phyloP scores from a whole-genome alignment of 2,329 filamentous ascomycete genomes.

The Lithohypha guttulata region DNA sequence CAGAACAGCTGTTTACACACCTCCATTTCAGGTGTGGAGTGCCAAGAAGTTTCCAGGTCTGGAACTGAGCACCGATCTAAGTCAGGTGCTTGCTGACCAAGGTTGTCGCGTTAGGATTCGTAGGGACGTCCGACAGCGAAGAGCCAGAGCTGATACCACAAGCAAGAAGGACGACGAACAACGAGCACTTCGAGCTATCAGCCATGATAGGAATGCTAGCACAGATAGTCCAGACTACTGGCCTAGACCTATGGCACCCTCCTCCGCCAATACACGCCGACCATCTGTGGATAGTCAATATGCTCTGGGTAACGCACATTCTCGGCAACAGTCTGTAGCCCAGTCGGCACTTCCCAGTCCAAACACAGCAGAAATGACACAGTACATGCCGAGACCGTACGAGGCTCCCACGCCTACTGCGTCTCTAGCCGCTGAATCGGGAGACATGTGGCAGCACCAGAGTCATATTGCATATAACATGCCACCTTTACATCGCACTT shows the following conservation, averaged over 20 bases:
- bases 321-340: background rate
- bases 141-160: constrained; percentile 28
- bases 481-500: too few relatives aligned
- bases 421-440: too few relatives aligned
- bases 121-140: constrained; percentile 84
- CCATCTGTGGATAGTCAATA: constrained; percentile 15
- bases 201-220: constrained; percentile 14
- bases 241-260: background rate
- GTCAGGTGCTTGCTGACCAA: constrained; percentile 87
- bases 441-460: too few relatives aligned
- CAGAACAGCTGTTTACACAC: constrained; percentile 80
- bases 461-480: too few relatives aligned
- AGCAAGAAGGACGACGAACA: constrained; percentile 14
- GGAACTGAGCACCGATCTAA: constrained; percentile 77
- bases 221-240: constrained; percentile 11
- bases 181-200: constrained; percentile 16
- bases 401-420: background rate
- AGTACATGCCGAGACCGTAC: too few relatives aligned
- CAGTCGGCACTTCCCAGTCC: constrained; percentile 1
- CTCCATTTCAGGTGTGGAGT: constrained; percentile 79
- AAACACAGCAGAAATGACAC: background rate
- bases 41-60: constrained; percentile 98
- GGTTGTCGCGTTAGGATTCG: constrained; percentile 93
- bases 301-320: background rate
- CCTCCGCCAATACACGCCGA: constrained; percentile 10